Percentiles rank a stretch among this genome's conserved stretches.
Conservation (phyloP, 73 alveolate species). For the Urostyla sp. region DNA sequence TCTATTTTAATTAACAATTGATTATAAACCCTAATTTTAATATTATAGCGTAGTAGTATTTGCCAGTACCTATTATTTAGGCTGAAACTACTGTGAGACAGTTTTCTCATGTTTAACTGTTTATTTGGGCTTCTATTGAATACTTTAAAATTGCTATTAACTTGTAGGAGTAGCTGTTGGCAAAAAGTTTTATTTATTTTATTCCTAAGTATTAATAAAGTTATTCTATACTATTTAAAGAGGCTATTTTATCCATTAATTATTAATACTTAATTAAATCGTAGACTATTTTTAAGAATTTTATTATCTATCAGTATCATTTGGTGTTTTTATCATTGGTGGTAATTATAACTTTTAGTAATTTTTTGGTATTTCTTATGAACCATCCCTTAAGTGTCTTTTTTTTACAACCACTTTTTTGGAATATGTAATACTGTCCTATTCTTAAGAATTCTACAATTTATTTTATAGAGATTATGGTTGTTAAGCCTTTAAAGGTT, state of each 20-base stretch:
- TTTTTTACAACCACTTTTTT: slow-evolving; percentile 29
- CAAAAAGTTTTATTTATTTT: neutral
- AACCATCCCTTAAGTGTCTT: slow-evolving; percentile 42
- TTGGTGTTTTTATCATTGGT: slow-evolving; percentile 56
- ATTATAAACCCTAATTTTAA: neutral
- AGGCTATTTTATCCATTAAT: neutral
- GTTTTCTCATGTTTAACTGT: neutral
- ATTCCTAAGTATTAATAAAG: neutral
- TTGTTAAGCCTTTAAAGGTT: neutral
- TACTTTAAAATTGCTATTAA: neutral
- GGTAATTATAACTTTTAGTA: slow-evolving; percentile 19
- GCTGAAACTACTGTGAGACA: neutral
- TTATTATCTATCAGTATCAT: neutral
- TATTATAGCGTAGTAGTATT: neutral
- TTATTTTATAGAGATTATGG: neutral
- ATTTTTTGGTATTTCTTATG: slow-evolving; percentile 17
- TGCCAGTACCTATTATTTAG: neutral
- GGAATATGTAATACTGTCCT: neutral
- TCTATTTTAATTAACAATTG: neutral
- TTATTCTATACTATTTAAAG: neutral
- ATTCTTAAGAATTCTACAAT: neutral
- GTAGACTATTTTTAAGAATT: neutral
- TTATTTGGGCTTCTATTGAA: neutral
- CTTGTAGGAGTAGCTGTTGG: neutral
- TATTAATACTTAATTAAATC: neutral